Evolutionary conservation across 1,284 basidiomycete species (phyloP).

Genomic region (Porogramme epimiltina): DNA sequence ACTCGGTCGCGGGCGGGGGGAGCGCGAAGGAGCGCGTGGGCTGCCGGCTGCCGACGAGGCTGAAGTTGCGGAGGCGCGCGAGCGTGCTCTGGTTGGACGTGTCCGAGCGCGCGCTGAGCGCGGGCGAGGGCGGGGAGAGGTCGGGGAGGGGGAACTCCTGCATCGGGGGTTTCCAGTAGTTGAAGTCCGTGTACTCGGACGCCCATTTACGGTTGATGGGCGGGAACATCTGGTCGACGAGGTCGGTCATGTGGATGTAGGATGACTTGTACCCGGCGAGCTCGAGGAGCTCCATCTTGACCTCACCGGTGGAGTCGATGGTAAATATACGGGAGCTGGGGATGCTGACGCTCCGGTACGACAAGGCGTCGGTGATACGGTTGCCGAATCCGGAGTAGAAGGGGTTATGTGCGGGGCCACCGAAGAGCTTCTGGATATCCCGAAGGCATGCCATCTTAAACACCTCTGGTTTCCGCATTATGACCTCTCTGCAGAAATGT

Average conservation of each 20-base stretch:
- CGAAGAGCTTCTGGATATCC: conserved; percentile 94
- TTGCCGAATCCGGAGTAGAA: conserved; percentile 99
- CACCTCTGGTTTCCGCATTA: conserved; percentile 97
- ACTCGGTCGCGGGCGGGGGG: conserved; percentile 33
- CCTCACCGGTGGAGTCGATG: conserved; percentile 93
- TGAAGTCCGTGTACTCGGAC: conserved; percentile 95
- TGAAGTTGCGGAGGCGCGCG: conserved; percentile 82
- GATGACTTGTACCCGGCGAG: conserved; percentile 96
- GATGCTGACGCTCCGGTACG: conserved; percentile 94
- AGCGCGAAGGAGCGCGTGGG: conserved; percentile 32
- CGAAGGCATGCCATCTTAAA: conserved; percentile 99
- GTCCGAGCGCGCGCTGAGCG: conserved; percentile 90
- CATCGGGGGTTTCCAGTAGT: conserved; percentile 89
- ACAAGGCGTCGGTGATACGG: conserved; percentile 96
- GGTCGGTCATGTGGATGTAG: conserved; percentile 97
- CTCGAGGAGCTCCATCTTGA: conserved; percentile 97
- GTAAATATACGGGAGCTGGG: conserved; percentile 97
- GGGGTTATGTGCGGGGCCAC: conserved; percentile 67
- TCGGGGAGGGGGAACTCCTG: conserved; percentile 86
- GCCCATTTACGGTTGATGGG: conserved; percentile 88
- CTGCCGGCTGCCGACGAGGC: conserved; percentile 60
- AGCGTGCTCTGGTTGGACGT: conserved; percentile 72
- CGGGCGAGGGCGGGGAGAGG: conserved; percentile 88
- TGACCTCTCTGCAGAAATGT: conserved; percentile 75
- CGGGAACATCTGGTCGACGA: conserved; percentile 99